Evolutionary conservation across 257 asterid genomes (phyloP).

Genomic region (Rauvolfia tetraphylla): DNA sequence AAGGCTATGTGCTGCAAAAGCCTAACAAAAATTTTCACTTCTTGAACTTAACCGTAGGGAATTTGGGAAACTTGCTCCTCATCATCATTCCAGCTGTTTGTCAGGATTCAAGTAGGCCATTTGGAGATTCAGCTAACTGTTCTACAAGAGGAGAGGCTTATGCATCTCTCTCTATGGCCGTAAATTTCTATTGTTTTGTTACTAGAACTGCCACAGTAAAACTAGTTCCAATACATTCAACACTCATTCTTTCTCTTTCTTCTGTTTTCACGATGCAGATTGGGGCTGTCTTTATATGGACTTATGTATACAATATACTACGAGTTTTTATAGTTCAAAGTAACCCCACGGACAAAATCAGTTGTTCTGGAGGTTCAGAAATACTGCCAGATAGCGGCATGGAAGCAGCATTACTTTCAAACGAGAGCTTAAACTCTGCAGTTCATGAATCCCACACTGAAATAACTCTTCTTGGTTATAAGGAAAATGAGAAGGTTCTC

Average conservation of each 20-base stretch:
- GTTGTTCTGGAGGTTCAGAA: neutral
- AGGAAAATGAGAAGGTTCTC: constrained; percentile 10
- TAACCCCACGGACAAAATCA: neutral
- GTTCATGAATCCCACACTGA: constrained; percentile 8
- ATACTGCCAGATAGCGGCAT: constrained; percentile 6
- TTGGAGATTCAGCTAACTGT: constrained; percentile 30
- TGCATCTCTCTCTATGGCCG: constrained; percentile 41
- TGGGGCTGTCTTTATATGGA: constrained; percentile 34
- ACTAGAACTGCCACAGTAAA: neutral
- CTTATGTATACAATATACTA: constrained; percentile 29
- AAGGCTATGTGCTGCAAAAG: no score
- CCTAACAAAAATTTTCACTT: no score
- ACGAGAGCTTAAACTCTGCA: neutral
- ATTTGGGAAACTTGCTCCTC: constrained; percentile 37
- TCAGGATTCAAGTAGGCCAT: constrained; percentile 32
- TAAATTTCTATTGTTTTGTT: constrained; percentile 5
- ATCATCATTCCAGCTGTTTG: constrained; percentile 37
- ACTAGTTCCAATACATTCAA: neutral
- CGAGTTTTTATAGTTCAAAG: constrained; percentile 15
- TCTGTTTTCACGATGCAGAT: constrained; percentile 16
- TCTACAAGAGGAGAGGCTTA: constrained; percentile 30
- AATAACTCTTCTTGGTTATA: neutral
- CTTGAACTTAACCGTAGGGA: constrained; percentile 18
- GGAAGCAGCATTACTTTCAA: constrained; percentile 13
- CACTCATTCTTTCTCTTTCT: neutral